phyloP scores from a whole-genome alignment of 176 grass and related monocot species.

The Cenchrus fungigraminus region DNA sequence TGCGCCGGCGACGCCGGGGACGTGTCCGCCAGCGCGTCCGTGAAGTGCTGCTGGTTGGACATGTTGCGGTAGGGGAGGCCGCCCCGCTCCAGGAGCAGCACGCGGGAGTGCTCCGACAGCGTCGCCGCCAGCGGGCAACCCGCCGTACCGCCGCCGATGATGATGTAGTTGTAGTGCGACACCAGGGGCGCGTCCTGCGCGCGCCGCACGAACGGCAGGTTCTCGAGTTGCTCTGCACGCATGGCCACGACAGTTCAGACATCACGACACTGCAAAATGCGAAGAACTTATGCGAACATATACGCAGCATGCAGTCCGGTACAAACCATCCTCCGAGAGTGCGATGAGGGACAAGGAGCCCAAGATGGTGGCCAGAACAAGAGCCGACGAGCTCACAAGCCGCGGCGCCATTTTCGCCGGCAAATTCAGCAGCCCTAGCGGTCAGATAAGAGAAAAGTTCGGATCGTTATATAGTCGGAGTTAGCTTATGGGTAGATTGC shows the following conservation, averaged over 20 bases:
- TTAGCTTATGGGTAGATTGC: constrained; percentile 49
- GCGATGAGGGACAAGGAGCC: constrained; percentile 25
- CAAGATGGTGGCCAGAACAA: background rate
- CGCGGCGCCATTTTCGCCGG: constrained; percentile 37
- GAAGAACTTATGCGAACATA: background rate
- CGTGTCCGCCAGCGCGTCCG: constrained; percentile 51
- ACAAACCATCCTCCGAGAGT: constrained; percentile 28
- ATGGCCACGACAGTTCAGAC: background rate
- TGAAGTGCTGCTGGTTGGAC: constrained; percentile 48
- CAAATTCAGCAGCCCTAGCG: background rate
- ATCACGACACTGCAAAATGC: background rate
- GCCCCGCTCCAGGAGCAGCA: constrained; percentile 63
- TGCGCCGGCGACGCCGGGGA: constrained; percentile 40
- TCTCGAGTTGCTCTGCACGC: constrained; percentile 43
- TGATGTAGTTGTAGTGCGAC: constrained; percentile 72
- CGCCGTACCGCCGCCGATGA: constrained; percentile 79
- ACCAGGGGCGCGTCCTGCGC: constrained; percentile 53
- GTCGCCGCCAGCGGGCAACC: constrained; percentile 83
- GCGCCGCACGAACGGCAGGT: constrained; percentile 43
- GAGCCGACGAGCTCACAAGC: background rate
- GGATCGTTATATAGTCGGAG: constrained; percentile 39
- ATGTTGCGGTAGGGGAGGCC: constrained; percentile 54
- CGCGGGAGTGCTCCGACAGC: constrained; percentile 58
- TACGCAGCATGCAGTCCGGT: background rate
- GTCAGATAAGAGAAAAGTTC: constrained; percentile 33